Evolutionary conservation across 2,329 filamentous ascomycete genomes (phyloP).

Genomic region (Xylariaceae sp.): DNA sequence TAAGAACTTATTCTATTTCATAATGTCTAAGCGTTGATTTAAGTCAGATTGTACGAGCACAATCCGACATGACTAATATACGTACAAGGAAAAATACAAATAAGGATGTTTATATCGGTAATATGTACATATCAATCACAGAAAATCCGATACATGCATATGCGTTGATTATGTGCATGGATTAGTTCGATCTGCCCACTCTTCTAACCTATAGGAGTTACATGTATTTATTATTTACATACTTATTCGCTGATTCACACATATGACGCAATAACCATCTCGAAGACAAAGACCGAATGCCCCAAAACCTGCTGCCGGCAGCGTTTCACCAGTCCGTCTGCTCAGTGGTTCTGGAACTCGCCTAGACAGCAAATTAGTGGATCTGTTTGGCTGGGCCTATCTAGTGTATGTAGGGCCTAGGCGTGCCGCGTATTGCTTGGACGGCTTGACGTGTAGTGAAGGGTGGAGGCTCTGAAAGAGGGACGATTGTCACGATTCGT

Average conservation of each 20-base stretch:
- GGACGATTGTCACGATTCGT: neutral
- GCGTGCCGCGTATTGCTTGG: slow-evolving; percentile 23
- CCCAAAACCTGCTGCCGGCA: slow-evolving; percentile 18
- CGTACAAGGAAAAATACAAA: too few relatives aligned
- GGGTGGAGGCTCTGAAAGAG: neutral
- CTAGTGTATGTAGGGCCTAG: slow-evolving; percentile 1
- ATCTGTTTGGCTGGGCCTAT: neutral
- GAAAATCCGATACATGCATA: too few relatives aligned
- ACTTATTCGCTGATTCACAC: neutral
- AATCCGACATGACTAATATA: too few relatives aligned
- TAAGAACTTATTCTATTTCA: too few relatives aligned
- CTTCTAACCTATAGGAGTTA: too few relatives aligned
- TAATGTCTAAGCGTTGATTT: too few relatives aligned
- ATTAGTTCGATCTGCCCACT: neutral
- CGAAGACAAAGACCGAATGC: neutral
- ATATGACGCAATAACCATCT: neutral
- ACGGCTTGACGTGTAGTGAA: slow-evolving; percentile 8
- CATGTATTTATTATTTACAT: too few relatives aligned
- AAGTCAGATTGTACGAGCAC: too few relatives aligned
- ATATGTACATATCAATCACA: too few relatives aligned
- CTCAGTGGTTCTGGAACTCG: slow-evolving; percentile 12
- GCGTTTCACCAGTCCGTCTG: slow-evolving; percentile 17
- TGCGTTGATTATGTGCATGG: too few relatives aligned
- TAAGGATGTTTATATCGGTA: too few relatives aligned
- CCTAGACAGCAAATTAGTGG: slow-evolving; percentile 21